Evolutionary conservation across 2,329 filamentous ascomycete genomes (phyloP).

Genomic region (Epichloe typhina): DNA sequence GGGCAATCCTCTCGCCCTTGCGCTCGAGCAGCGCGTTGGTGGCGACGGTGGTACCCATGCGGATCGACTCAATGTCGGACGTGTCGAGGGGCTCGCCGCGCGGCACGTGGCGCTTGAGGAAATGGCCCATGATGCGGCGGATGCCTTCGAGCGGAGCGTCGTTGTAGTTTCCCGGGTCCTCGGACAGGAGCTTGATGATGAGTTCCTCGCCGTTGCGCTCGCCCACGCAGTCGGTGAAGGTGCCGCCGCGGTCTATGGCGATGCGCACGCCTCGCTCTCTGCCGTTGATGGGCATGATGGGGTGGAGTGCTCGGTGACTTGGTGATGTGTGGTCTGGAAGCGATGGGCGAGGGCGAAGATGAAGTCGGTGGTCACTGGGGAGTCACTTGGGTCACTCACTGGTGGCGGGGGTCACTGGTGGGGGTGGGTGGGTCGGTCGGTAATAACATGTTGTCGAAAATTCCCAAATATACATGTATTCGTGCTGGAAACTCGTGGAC

Average conservation of each 20-base stretch:
- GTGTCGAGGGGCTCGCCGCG: conserved; percentile 21
- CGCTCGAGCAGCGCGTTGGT: conserved; percentile 65
- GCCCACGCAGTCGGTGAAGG: conserved; percentile 58
- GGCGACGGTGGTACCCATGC: conserved; percentile 71
- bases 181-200: conserved; percentile 59
- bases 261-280: conserved; percentile 53
- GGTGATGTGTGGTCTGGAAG: background rate
- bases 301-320: background rate
- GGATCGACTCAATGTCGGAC: conserved; percentile 45
- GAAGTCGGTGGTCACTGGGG: too few relatives aligned
- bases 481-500: too few relatives aligned
- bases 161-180: conserved; percentile 57
- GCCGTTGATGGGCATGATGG: conserved; percentile 25
- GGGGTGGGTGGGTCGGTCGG: too few relatives aligned
- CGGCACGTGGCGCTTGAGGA: conserved; percentile 19
- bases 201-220: conserved; percentile 53
- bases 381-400: too few relatives aligned
- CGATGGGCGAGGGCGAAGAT: too few relatives aligned
- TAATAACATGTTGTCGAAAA: too few relatives aligned
- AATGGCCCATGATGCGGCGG: conserved; percentile 29
- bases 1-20: conserved; percentile 58
- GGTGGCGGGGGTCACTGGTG: too few relatives aligned
- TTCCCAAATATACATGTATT: too few relatives aligned
- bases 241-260: conserved; percentile 27
- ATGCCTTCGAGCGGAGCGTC: conserved; percentile 66